Conservation (phyloP, 225 moss, liverwort and hornwort species). For the Climacium dendroides region DNA sequence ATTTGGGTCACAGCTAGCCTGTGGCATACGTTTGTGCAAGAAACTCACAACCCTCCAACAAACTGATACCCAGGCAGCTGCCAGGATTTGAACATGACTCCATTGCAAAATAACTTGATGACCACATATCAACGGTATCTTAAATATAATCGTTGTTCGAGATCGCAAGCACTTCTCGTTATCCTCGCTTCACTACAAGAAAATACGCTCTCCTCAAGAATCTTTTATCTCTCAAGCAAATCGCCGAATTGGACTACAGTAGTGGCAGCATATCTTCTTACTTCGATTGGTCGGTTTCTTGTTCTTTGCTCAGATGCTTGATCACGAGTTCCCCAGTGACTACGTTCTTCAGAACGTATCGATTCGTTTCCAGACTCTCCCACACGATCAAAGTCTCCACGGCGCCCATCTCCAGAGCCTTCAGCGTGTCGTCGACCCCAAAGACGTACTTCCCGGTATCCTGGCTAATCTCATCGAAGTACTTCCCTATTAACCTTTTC, state of each 20-base stretch:
- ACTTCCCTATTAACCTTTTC: constrained; percentile 85
- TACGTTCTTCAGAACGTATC: constrained; percentile 72
- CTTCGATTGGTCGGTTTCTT: constrained; percentile 55
- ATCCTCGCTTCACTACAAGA: neutral
- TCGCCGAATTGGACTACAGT: neutral
- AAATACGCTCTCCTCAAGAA: neutral
- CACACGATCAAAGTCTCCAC: constrained; percentile 94
- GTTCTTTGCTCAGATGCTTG: constrained; percentile 80
- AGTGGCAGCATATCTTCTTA: neutral
- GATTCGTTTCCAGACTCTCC: constrained; percentile 89
- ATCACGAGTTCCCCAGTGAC: constrained; percentile 50
- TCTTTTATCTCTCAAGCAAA: neutral
- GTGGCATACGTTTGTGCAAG: neutral
- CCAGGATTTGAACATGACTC: neutral
- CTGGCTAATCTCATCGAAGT: constrained; percentile 96
- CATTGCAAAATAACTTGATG: neutral
- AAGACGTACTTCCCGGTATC: constrained; percentile 96
- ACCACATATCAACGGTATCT: neutral
- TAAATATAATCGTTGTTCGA: neutral
- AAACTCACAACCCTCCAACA: neutral
- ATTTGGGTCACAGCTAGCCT: neutral
- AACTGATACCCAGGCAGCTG: neutral
- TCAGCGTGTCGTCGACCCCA: constrained; percentile 81
- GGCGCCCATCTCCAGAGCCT: constrained; percentile 87
- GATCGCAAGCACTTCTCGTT: neutral